These are phyloP conservation scores for Yamadazyma tumulicola DNA, from an alignment of 805 yeast species.

Conservation along the genomic window DNA sequence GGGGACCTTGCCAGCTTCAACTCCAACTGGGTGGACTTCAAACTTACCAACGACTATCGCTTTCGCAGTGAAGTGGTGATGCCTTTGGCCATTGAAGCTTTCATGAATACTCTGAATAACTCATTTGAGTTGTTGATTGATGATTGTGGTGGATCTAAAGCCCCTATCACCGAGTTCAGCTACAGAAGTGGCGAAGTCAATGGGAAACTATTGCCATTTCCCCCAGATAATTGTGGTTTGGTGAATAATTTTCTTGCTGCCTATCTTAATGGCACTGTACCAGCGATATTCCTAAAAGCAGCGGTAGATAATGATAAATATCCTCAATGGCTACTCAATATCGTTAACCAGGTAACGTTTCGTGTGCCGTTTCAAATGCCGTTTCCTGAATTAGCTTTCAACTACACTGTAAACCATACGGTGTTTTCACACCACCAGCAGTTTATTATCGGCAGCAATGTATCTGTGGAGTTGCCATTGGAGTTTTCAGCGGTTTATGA, in stretches of 20 bases:
- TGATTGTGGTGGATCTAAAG: slow-evolving; percentile 20
- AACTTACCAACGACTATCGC: slow-evolving; percentile 13
- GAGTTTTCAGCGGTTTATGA: too few species aligned
- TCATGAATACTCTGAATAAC: slow-evolving; percentile 3
- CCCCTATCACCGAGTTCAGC: slow-evolving; percentile 18
- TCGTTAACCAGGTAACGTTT: slow-evolving; percentile 9
- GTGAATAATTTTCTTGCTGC: slow-evolving; percentile 1
- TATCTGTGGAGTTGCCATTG: slow-evolving; percentile 1
- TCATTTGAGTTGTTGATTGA: slow-evolving; percentile 18
- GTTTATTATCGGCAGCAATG: background rate
- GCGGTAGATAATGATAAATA: background rate
- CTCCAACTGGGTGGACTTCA: slow-evolving; percentile 3
- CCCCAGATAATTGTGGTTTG: slow-evolving; percentile 6
- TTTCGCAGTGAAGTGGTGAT: slow-evolving; percentile 1
- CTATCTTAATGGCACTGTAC: background rate
- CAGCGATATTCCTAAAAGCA: slow-evolving; percentile 1
- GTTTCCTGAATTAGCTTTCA: background rate
- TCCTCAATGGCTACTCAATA: slow-evolving; percentile 13
- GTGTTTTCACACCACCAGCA: background rate
- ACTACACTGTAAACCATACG: background rate
- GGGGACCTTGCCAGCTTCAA: background rate
- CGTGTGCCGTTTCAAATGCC: slow-evolving; percentile 1
- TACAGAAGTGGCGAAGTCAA: slow-evolving; percentile 4
- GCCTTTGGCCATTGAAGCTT: background rate
- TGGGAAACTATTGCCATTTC: slow-evolving; percentile 4